phyloP scores from a whole-genome alignment of 805 yeast species.

The Ogataea parapolymorpha region DNA sequence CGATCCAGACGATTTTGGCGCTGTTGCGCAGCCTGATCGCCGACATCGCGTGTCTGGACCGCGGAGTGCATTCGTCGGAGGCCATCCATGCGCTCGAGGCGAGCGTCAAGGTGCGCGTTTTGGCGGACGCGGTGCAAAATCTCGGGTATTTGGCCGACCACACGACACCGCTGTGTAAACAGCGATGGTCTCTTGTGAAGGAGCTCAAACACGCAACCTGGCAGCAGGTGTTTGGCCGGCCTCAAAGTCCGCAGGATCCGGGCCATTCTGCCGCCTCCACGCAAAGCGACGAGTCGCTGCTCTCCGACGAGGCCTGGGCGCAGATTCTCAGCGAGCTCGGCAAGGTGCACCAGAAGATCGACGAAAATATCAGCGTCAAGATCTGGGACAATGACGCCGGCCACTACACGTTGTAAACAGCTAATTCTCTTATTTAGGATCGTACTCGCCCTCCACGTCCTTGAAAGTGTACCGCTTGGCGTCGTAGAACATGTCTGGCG shows the following conservation, averaged over 20 bases:
- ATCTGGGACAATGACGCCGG: constrained; percentile 25
- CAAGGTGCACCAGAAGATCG: constrained; percentile 16
- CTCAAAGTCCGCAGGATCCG: too few species aligned
- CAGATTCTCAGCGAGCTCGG: constrained; percentile 16
- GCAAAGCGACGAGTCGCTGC: constrained; percentile 7
- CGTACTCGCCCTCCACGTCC: not conserved
- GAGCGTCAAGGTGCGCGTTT: constrained; percentile 15
- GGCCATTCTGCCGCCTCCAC: not conserved
- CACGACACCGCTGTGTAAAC: constrained; percentile 26
- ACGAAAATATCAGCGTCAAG: constrained; percentile 19
- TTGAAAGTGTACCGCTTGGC: constrained; percentile 4
- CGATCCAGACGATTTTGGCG: constrained; percentile 23
- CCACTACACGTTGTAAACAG: constrained; percentile 6
- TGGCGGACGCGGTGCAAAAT: constrained; percentile 16
- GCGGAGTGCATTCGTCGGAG: not conserved
- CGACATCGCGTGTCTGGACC: constrained; percentile 7
- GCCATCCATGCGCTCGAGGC: constrained; percentile 1
- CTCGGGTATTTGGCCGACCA: constrained; percentile 26
- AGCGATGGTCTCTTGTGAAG: constrained; percentile 26
- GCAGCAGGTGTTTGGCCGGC: constrained; percentile 16
- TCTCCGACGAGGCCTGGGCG: constrained; percentile 16
- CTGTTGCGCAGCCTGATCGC: constrained; percentile 16
- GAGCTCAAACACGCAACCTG: constrained; percentile 25
- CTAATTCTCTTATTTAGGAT: constrained; percentile 1
- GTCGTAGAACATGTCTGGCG: constrained; percentile 3